A percentile compares a stretch with the other conserved stretches of the same genome.
Conservation (phyloP, 1,284 basidiomycete species). For the Schizophyllum amplum region DNA sequence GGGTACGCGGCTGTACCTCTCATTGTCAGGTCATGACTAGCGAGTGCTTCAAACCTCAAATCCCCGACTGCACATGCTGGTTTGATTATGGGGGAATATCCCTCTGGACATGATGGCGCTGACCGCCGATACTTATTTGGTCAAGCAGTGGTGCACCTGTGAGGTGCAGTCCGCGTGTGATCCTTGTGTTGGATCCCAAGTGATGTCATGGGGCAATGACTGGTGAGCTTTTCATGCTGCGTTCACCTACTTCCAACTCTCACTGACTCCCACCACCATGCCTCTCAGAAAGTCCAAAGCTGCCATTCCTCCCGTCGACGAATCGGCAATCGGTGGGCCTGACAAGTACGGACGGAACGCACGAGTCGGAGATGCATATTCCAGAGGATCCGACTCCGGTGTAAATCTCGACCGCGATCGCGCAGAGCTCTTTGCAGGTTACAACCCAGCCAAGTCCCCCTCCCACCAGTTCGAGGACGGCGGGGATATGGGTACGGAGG, state of each 20-base stretch:
- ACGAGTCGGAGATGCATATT: conserved; percentile 52
- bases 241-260: conserved; percentile 27
- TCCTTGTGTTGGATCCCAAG: not conserved
- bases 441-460: conserved; percentile 46
- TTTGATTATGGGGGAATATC: not conserved
- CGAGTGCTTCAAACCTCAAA: too few relatives aligned
- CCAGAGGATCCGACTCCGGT: conserved; percentile 35
- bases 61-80: not conserved
- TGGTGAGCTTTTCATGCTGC: not conserved
- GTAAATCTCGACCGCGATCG: conserved; percentile 53
- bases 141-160: not conserved
- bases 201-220: not conserved
- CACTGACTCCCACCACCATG: conserved; percentile 11
- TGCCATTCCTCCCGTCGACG: conserved; percentile 13
- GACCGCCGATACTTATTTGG: too few relatives aligned
- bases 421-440: conserved; percentile 67
- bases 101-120: not conserved
- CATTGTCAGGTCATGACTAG: too few relatives aligned
- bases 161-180: not conserved
- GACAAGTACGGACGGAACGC: conserved; percentile 43
- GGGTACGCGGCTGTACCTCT: too few relatives aligned
- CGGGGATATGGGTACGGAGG: conserved; percentile 49
- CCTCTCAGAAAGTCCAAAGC: conserved; percentile 19
- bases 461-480: conserved; percentile 63
- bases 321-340: conserved; percentile 16